phyloP scores from a whole-genome alignment of 2,329 filamentous ascomycete species.

The Claviceps sp. region DNA sequence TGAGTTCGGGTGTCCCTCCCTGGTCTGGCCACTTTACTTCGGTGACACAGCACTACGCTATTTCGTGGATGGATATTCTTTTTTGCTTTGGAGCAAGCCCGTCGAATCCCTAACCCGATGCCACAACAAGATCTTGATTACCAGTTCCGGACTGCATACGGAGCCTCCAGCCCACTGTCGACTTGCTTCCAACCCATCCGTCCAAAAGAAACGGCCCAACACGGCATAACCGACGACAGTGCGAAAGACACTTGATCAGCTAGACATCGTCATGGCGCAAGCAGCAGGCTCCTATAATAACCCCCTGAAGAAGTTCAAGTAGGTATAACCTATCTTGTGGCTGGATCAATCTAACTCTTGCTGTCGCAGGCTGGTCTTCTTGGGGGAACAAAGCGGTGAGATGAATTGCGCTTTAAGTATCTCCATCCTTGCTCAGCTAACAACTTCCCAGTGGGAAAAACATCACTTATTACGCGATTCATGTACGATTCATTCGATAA shows the following conservation, averaged over 20 bases:
- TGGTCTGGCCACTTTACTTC: neutral
- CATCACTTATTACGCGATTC: slow-evolving; percentile 94
- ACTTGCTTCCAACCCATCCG: neutral
- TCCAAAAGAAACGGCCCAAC: neutral
- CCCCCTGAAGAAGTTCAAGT: slow-evolving; percentile 99
- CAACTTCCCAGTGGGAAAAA: slow-evolving; percentile 70
- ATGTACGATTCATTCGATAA: slow-evolving; percentile 99
- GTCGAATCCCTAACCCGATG: neutral
- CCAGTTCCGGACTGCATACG: neutral
- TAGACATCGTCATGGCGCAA: slow-evolving; percentile 56
- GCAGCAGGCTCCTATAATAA: slow-evolving; percentile 85
- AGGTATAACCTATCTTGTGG: slow-evolving; percentile 13
- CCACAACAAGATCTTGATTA: neutral
- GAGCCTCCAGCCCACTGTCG: neutral
- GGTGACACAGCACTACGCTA: neutral
- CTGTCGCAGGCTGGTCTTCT: slow-evolving; percentile 67
- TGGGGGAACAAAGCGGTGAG: slow-evolving; percentile 97
- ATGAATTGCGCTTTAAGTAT: slow-evolving; percentile 4
- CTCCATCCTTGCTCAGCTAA: slow-evolving; percentile 11
- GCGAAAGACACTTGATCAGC: neutral
- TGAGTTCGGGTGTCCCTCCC: neutral
- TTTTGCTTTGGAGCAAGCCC: neutral
- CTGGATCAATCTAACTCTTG: neutral
- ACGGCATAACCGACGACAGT: neutral
- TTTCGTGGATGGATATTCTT: neutral